Percentiles rank a stretch among this genome's conserved stretches.
phyloP scores from a whole-genome alignment of 352 stramenopile genomes.

The Lagenidium giganteum region DNA sequence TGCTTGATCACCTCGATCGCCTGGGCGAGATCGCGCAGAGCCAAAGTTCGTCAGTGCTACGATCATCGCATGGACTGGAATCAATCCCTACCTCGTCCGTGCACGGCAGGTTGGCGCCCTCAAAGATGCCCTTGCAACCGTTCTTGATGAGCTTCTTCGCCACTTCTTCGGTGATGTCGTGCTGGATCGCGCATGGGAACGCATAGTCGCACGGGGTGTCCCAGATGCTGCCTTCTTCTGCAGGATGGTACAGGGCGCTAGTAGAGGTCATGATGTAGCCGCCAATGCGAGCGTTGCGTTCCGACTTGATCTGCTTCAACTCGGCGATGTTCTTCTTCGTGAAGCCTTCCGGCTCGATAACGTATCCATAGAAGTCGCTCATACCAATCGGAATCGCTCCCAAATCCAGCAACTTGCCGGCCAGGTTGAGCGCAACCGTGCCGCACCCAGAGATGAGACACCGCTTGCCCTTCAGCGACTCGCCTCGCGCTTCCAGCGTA shows the following conservation, averaged over 20 bases:
- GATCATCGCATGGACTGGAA: neutral
- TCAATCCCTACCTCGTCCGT: slow-evolving; percentile 39
- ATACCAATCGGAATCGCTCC: slow-evolving; percentile 96
- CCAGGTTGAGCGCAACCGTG: slow-evolving; percentile 92
- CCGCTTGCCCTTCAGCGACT: slow-evolving; percentile 94
- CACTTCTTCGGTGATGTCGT: slow-evolving; percentile 84
- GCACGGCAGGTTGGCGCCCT: slow-evolving; percentile 83
- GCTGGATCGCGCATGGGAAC: slow-evolving; percentile 95
- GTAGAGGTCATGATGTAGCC: slow-evolving; percentile 89
- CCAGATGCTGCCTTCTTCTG: slow-evolving; percentile 80
- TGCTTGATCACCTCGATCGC: slow-evolving; percentile 82
- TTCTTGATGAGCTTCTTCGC: slow-evolving; percentile 81
- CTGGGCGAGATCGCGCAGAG: slow-evolving; percentile 6
- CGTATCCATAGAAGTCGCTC: slow-evolving; percentile 93
- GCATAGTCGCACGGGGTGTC: slow-evolving; percentile 93
- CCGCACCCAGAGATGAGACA: slow-evolving; percentile 95
- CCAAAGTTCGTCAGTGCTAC: neutral
- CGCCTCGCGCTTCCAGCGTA: slow-evolving; percentile 88
- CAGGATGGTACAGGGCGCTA: slow-evolving; percentile 81
- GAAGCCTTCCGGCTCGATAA: slow-evolving; percentile 93
- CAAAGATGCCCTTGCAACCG: slow-evolving; percentile 85
- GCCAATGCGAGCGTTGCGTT: slow-evolving; percentile 74
- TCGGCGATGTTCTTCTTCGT: slow-evolving; percentile 59
- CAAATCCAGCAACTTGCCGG: slow-evolving; percentile 93
- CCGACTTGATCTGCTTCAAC: slow-evolving; percentile 78